Percentiles rank a stretch among this genome's conserved stretches.
Evolutionary conservation across 169 alveolate genomes (phyloP).

Genomic region (Eimeria zaria): DNA sequence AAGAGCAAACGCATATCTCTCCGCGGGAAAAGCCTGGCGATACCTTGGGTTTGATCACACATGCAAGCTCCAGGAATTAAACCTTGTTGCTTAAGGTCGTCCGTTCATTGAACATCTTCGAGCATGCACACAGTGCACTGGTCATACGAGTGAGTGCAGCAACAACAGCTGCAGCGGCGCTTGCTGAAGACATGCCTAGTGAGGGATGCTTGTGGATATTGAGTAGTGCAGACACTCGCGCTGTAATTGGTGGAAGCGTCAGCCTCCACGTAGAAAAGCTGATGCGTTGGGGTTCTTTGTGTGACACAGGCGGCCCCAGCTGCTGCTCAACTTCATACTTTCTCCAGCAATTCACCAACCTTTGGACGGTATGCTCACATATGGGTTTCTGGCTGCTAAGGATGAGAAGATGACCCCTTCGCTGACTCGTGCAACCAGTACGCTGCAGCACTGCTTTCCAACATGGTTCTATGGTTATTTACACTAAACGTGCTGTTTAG

Average conservation of each 20-base stretch:
- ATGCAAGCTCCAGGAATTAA: not conserved
- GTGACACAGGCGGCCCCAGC: not conserved
- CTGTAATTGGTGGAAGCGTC: not conserved
- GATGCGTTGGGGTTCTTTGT: conserved; percentile 24
- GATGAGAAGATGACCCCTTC: not conserved
- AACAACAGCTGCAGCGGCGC: conserved; percentile 32
- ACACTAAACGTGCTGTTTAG: not conserved
- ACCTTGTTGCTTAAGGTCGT: not conserved
- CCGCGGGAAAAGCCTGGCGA: not conserved
- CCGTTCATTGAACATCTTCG: not conserved
- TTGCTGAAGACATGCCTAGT: not conserved
- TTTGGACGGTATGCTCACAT: not conserved
- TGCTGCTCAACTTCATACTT: not conserved
- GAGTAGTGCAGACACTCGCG: conserved; percentile 35
- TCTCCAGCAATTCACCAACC: too few relatives aligned
- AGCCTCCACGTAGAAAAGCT: not conserved
- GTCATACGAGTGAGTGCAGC: not conserved
- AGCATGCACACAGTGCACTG: not conserved
- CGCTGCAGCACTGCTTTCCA: not conserved
- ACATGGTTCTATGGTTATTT: conserved; percentile 9
- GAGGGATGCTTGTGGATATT: not conserved
- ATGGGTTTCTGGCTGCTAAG: not conserved
- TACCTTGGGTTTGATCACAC: not conserved
- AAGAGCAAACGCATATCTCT: not conserved
- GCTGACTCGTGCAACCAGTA: conserved; percentile 12